A percentile compares a stretch with the other conserved stretches of the same genome.
Conservation (phyloP, 768 basidiomycete genomes). For the Cystofilobasidium bisporidii region DNA sequence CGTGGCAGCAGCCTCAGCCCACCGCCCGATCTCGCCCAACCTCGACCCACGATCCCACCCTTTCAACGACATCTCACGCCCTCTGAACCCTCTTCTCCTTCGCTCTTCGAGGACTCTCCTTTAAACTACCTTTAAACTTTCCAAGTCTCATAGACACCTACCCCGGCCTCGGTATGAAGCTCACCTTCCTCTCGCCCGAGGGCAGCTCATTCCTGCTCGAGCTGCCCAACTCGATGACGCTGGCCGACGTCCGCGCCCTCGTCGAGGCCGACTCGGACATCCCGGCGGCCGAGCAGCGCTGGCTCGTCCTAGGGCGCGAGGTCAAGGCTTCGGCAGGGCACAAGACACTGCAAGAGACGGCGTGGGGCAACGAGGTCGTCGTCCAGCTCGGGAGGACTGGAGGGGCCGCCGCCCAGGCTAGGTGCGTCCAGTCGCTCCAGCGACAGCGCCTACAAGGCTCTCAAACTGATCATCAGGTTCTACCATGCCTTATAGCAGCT, state of each 20-base stretch:
- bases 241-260: conserved; percentile 17
- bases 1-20: no score
- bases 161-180: conserved; percentile 16
- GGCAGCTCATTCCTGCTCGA: conserved; percentile 21
- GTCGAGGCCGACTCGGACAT: conserved; percentile 21
- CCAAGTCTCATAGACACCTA: no score
- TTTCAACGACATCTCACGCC: no score
- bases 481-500: not conserved
- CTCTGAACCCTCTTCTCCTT: no score
- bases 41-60: no score
- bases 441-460: no score
- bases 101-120: no score
- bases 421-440: not conserved
- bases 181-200: conserved; percentile 21
- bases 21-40: no score
- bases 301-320: conserved; percentile 9
- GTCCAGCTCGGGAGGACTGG: conserved; percentile 8
- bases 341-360: conserved; percentile 22
- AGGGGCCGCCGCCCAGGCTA: not conserved
- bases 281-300: conserved; percentile 15
- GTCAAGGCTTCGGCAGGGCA: conserved; percentile 1
- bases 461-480: not conserved
- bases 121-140: no score
- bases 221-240: conserved; percentile 14
- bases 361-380: conserved; percentile 22